Evolutionary conservation across 306 rosid species (phyloP), one percentile per base, ranked within the genome.

Genomic region (Quercus wislizeni): DNA sequence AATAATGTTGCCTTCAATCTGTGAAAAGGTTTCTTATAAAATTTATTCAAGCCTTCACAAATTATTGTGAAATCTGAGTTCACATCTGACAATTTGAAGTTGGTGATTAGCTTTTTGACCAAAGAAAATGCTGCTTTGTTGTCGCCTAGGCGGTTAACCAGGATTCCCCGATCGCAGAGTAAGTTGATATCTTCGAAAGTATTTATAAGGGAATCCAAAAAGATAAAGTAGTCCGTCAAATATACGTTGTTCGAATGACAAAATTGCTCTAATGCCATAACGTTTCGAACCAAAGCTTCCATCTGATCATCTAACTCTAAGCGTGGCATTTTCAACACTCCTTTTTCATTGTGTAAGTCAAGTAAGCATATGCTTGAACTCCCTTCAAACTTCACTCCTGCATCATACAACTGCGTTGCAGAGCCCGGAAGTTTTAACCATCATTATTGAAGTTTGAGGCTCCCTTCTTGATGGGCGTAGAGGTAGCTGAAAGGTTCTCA

Each of bases 241-340:
- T 76, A 82, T 5, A 84, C 35, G 10, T 76, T 67, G 0, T 9
- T 0, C 69, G 80, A 84, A 52, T 82, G 82, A 27, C 79, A 80
- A 25, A 84, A 82, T 33, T 79, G 84, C 82, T 82, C 89, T 33
- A 85, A 61, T 21, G 89, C 86, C 27, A 79, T 57, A 68, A 85
- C 28, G 49, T 85, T 85, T 5, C 84, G 82, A 28, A 82, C 76
- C 82, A 85, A 61, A 30, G 51, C 2, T 6, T 82, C 86, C 0
- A 82, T 82, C 46, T 75, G 15, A 41, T 79, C 86, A 35, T 79
- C 86, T 30, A 85, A 84, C 49, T 1, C 79, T 59, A 85, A 54
- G 28, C 55, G 55, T 2, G 86, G 86, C 7, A 85, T 85, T 77
- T 82, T 62, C 76, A 85, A 80, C 76, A 79, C 69, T 18, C 61